phyloP scores from a whole-genome alignment of 2,329 filamentous ascomycete genomes.

The Trichoderma aggressivum region DNA sequence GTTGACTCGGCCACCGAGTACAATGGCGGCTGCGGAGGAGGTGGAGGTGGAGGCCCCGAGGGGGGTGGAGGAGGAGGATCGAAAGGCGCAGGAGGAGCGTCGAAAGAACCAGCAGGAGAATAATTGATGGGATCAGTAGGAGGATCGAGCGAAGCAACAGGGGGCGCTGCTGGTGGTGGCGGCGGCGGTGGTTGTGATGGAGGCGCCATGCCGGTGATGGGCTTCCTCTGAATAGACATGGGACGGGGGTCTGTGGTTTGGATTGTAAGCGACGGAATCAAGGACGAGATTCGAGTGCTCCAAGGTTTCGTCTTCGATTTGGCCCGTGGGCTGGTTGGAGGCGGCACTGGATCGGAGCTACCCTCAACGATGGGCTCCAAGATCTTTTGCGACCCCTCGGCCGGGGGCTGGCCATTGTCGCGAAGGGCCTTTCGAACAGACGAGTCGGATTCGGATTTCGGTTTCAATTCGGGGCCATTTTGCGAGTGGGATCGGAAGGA shows the following conservation, averaged over 20 bases:
- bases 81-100: slow-evolving; percentile 1
- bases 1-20: slow-evolving; percentile 8
- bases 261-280: slow-evolving; percentile 39
- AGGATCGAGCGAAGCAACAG: not conserved
- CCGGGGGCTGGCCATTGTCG: slow-evolving; percentile 22
- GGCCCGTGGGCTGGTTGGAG: slow-evolving; percentile 25
- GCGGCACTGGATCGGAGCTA: slow-evolving; percentile 22
- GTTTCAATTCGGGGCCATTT: slow-evolving; percentile 26
- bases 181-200: slow-evolving; percentile 24
- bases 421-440: slow-evolving; percentile 24
- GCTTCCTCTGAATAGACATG: slow-evolving; percentile 27
- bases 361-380: not conserved
- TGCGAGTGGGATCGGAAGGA: slow-evolving; percentile 32
- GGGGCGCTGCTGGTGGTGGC: slow-evolving; percentile 19
- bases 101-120: not conserved
- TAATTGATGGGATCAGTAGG: not conserved
- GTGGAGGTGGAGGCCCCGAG: not conserved
- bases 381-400: slow-evolving; percentile 9
- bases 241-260: slow-evolving; percentile 30
- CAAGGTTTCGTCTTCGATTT: slow-evolving; percentile 34
- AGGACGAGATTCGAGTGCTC: slow-evolving; percentile 36
- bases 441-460: slow-evolving; percentile 11
- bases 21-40: not conserved
- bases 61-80: not conserved
- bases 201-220: slow-evolving; percentile 20